These are phyloP conservation scores for Tilletia setariae DNA, from an alignment of 1,284 basidiomycete genomes.

Conservation along the genomic window DNA sequence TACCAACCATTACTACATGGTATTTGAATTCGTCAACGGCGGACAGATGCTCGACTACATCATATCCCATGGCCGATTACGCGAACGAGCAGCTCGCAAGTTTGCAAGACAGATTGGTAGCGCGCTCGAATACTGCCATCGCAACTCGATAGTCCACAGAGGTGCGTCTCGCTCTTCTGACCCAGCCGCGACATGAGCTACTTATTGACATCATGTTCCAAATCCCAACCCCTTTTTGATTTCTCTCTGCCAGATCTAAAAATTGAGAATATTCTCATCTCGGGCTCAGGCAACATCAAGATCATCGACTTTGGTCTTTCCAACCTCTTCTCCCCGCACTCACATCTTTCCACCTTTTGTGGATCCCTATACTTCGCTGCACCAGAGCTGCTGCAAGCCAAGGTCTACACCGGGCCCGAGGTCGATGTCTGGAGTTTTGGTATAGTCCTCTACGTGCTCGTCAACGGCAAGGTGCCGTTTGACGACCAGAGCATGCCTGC, in stretches of 20 bases:
- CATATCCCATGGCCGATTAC: constrained; percentile 91
- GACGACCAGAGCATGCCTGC: constrained; percentile 99
- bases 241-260: constrained; percentile 68
- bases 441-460: constrained; percentile 92
- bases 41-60: constrained; percentile 99
- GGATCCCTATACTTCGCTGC: constrained; percentile 97
- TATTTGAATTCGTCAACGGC: constrained; percentile 96
- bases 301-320: constrained; percentile 99
- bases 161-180: constrained; percentile 39
- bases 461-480: constrained; percentile 97
- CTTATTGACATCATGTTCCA: neutral
- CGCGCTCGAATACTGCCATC: constrained; percentile 93
- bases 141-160: constrained; percentile 94
- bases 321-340: constrained; percentile 84
- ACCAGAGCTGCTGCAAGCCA: constrained; percentile 91
- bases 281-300: constrained; percentile 97
- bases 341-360: constrained; percentile 89
- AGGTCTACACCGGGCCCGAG: constrained; percentile 93
- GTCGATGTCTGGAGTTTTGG: constrained; percentile 99
- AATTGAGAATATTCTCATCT: constrained; percentile 99
- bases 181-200: neutral
- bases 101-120: constrained; percentile 95
- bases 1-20: constrained; percentile 88
- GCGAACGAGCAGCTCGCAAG: constrained; percentile 91
- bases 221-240: neutral